Base-by-base conservation (phyloP, 768 basidiomycete species). In the Phaeotremella fagi region DNA sequence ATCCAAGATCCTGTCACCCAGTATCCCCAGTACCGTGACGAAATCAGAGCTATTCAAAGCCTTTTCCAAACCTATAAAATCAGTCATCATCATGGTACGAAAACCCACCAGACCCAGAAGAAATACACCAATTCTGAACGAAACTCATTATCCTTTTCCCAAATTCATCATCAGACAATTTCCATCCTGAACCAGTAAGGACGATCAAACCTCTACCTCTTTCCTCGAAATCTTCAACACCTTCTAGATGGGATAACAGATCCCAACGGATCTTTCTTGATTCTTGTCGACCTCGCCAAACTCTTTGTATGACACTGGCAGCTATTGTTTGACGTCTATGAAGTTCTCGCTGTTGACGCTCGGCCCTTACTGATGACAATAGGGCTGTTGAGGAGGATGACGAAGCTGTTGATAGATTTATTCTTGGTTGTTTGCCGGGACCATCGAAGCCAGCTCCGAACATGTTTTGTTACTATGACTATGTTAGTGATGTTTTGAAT, bases 321-420 rank as follows among this genome's bases (percentile, higher is more conserved):
- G 63, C 58, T n/a, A 48, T 24, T 15, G 63, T 57, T 45, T 70
- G 48, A 35, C 31, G 46, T 11, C 63, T n/a, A 4, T 36, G 28
- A 14, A 60, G 50, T 56, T 74, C 72, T 37, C 72, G 25, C 4
- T 53, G 50, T 27, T 57, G 54, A 27, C 72, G 52, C 54, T 74
- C 66, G 2, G 61, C 62, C 42, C 70, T 50, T 16, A 71, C 64
- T 22, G 52, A 41, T 3, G 57, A 57, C 7, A 71, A 51, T 15
- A 71, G 53, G 9, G 61, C 53, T 3, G 58, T 50, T 1, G 72
- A 66, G 1, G 63, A 64, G 4, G 70, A 54, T 3, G 72, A 56
- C n/a, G 64, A 50, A 11, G 59, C 58, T 11, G 64, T 70, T 4
- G 69, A 70, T n/a, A 74, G 64, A 54, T 74, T 20, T 41, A 41